Base-by-base conservation (phyloP, 495 filamentous ascomycete genomes). In the Extremus antarcticus region DNA sequence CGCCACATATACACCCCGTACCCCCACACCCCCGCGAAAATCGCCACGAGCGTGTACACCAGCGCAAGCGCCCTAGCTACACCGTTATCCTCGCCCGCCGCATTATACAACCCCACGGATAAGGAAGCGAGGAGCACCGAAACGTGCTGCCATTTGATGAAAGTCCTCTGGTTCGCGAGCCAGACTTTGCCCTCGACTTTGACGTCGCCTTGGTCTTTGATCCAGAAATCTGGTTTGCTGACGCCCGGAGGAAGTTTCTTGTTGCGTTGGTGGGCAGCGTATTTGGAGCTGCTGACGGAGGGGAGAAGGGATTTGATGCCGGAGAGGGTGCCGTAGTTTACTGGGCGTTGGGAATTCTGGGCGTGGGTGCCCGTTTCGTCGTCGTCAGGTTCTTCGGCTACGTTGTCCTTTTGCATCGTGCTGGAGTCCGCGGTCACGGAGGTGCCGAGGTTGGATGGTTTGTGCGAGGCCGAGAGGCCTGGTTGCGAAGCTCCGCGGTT, bases 141-240 rank as follows among this genome's bases (percentile, higher is more conserved):
- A 59, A 97, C 86, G 65, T 97, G 90, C 68, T 95, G 85, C 92
- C 92, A 98, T 67, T 95, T 95, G 67, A 98, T 81, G 63, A 95
- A 98, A 0, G 92, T 98, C 45, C 92, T 81, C 71, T 98, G 88
- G 66, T 98, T 98, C 47, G 92, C 92, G 32, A 98, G 85, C 90
- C 92, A 98, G 4, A 98, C 91, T 70, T 98, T 98, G 40, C 87
- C 87, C 70, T 98, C 92, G 39, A 98, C 88, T 50, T 86, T 80
- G 32, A 97, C 76, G 0, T 89, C 88, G 0, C 91, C 90, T 0
- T 85, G 75, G 68, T 98, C 91, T 73, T 97, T 98, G 72, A 98
- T 84, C 79, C 90, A 88, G 45, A 77, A 75, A 0, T 77, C 80
- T 10, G 92, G 92, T 54, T 91, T 80, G 29, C 72, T 77, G n/a